phyloP scores from a whole-genome alignment of 1,284 basidiomycete species.

The Ustilago xerochloae region DNA sequence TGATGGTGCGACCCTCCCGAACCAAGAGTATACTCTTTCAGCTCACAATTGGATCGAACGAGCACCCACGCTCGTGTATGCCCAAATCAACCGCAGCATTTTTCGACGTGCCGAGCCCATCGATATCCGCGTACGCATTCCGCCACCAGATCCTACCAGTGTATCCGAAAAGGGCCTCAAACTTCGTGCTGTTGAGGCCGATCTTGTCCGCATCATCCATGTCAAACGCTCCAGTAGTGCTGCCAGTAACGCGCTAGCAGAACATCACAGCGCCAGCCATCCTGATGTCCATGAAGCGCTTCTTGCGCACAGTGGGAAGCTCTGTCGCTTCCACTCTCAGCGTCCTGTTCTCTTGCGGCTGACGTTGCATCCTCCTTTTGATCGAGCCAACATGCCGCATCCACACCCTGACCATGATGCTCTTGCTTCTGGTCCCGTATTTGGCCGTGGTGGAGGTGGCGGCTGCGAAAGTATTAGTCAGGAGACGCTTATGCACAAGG shows the following conservation, averaged over 20 bases:
- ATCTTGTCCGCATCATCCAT: slow-evolving; percentile 57
- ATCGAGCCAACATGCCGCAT: slow-evolving; percentile 58
- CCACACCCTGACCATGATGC: slow-evolving; percentile 65
- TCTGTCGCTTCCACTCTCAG: slow-evolving; percentile 62
- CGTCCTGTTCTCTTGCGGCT: slow-evolving; percentile 56
- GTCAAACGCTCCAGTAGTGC: slow-evolving; percentile 19
- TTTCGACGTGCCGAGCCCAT: slow-evolving; percentile 64
- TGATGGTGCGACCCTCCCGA: slow-evolving; percentile 21
- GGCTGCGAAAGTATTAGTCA: slow-evolving; percentile 66
- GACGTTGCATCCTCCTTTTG: slow-evolving; percentile 62
- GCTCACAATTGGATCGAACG: slow-evolving; percentile 54
- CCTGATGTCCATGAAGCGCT: slow-evolving; percentile 47
- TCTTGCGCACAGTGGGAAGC: slow-evolving; percentile 63
- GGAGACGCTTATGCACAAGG: slow-evolving; percentile 62
- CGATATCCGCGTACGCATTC: slow-evolving; percentile 59
- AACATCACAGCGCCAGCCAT: neutral
- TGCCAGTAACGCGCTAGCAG: neutral
- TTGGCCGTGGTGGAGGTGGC: slow-evolving; percentile 56
- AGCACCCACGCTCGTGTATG: slow-evolving; percentile 46
- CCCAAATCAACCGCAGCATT: slow-evolving; percentile 60
- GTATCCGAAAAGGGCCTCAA: slow-evolving; percentile 56
- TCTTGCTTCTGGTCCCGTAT: slow-evolving; percentile 50
- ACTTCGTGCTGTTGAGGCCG: slow-evolving; percentile 61
- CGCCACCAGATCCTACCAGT: slow-evolving; percentile 48
- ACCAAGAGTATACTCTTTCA: slow-evolving; percentile 37